A percentile compares a stretch with the other conserved stretches of the same genome.
phyloP scores from a whole-genome alignment of 1,139 yeast genomes.

The Protomyces pachydermus region DNA sequence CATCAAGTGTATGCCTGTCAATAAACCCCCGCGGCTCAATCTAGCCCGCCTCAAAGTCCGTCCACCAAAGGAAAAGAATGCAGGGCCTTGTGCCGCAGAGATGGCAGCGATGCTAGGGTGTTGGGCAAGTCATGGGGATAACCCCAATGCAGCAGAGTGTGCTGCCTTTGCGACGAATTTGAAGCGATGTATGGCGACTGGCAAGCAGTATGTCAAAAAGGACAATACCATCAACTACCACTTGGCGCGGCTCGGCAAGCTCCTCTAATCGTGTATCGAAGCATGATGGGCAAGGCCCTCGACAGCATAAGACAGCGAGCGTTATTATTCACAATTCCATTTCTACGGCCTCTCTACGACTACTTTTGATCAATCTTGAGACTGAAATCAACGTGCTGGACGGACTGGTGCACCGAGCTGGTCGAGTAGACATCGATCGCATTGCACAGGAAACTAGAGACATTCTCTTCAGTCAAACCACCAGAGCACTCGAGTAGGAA shows the following conservation, averaged over 20 bases:
- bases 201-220: conserved; percentile 17
- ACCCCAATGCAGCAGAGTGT: conserved; percentile 27
- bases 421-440: conserved; percentile 89
- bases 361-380: conserved; percentile 55
- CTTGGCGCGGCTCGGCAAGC: conserved; percentile 28
- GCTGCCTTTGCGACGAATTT: conserved; percentile 25
- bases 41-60: conserved; percentile 24
- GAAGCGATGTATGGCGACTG: conserved; percentile 28
- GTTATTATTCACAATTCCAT: not conserved
- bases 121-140: conserved; percentile 29
- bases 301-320: not conserved
- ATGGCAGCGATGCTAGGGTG: conserved; percentile 31
- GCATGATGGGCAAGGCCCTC: conserved; percentile 24
- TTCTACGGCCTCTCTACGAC: not conserved
- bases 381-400: conserved; percentile 73
- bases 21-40: conserved; percentile 26
- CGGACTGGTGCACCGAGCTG: conserved; percentile 89
- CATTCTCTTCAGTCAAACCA: conserved; percentile 69
- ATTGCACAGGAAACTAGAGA: conserved; percentile 60
- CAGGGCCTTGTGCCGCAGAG: conserved; percentile 29
- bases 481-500: conserved; percentile 88
- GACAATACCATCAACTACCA: conserved; percentile 30
- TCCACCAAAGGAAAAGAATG: conserved; percentile 23
- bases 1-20: not conserved
- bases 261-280: conserved; percentile 4